Conservation (phyloP, 257 asterid genomes). For the Parsonsia alboflavescens region DNA sequence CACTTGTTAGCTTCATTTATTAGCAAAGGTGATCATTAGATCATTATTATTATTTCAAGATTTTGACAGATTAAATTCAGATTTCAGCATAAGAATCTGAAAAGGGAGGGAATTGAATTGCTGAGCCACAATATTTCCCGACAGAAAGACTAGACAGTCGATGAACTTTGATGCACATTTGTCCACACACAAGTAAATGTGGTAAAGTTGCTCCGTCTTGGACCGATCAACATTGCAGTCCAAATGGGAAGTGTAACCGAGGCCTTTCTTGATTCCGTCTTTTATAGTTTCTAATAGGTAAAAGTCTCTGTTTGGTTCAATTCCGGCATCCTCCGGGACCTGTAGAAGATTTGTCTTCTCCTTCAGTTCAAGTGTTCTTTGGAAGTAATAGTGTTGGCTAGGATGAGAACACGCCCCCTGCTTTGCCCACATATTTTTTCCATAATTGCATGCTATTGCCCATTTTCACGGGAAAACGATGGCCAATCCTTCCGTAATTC, state of each 20-base stretch:
- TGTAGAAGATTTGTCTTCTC: conserved; percentile 52
- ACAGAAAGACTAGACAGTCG: conserved; percentile 44
- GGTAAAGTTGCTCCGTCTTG: conserved; percentile 48
- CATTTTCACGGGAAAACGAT: conserved; percentile 65
- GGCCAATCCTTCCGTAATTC: conserved; percentile 73
- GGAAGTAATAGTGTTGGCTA: conserved; percentile 43
- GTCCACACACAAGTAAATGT: conserved; percentile 65
- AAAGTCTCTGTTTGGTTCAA: conserved; percentile 36
- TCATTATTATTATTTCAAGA: too few relatives aligned
- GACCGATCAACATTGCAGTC: conserved; percentile 57
- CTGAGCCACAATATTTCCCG: conserved; percentile 51
- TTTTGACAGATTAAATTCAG: neutral
- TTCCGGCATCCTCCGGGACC: too few relatives aligned
- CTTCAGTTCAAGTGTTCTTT: conserved; percentile 54
- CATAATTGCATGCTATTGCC: conserved; percentile 58
- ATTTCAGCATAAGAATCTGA: conserved; percentile 5
- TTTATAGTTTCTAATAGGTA: conserved; percentile 39
- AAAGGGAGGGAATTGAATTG: conserved; percentile 57
- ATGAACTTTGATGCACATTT: conserved; percentile 46
- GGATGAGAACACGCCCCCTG: conserved; percentile 76
- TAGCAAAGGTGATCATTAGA: too few relatives aligned
- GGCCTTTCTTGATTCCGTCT: conserved; percentile 41
- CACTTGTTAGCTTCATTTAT: too few relatives aligned
- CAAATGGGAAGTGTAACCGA: conserved; percentile 48
- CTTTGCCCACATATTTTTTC: conserved; percentile 77